These are phyloP conservation scores for Pseudozyma tsukubaensis DNA, from an alignment of 1,284 basidiomycete genomes.

Conservation along the genomic window DNA sequence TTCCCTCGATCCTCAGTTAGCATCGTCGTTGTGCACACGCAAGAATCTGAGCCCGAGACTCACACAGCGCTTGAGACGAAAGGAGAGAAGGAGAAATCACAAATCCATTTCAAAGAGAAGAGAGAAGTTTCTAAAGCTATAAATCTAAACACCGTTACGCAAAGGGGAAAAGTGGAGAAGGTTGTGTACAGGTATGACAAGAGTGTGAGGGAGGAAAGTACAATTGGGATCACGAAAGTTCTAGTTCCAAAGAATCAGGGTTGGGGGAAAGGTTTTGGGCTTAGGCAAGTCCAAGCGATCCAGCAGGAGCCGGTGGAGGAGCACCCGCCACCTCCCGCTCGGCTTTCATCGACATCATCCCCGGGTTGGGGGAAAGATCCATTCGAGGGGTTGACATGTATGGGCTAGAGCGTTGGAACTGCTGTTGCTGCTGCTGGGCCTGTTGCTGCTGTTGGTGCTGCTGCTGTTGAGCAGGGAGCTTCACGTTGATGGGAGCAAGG, in stretches of 20 bases:
- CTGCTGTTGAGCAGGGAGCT: conserved; percentile 13
- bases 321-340: conserved; percentile 30
- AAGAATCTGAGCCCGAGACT: no score
- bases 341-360: conserved; percentile 25
- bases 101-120: conserved; percentile 25
- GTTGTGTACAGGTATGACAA: conserved; percentile 19
- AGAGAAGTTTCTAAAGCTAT: neutral
- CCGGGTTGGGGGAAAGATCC: conserved; percentile 21
- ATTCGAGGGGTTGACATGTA: conserved; percentile 39
- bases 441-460: conserved; percentile 23
- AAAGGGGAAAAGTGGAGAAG: neutral
- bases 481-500: conserved; percentile 34
- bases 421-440: conserved; percentile 23
- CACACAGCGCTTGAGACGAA: no score
- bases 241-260: neutral
- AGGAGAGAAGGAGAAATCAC: neutral
- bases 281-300: conserved; percentile 44
- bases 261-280: neutral
- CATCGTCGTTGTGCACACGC: no score
- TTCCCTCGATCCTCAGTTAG: no score
- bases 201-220: neutral
- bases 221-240: neutral
- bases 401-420: conserved; percentile 23
- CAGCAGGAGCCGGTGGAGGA: conserved; percentile 27
- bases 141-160: conserved; percentile 53